Percentiles rank a stretch among this genome's conserved stretches.
Conservation (phyloP, 78 protist species). For the Emiliania huxleyi region DNA sequence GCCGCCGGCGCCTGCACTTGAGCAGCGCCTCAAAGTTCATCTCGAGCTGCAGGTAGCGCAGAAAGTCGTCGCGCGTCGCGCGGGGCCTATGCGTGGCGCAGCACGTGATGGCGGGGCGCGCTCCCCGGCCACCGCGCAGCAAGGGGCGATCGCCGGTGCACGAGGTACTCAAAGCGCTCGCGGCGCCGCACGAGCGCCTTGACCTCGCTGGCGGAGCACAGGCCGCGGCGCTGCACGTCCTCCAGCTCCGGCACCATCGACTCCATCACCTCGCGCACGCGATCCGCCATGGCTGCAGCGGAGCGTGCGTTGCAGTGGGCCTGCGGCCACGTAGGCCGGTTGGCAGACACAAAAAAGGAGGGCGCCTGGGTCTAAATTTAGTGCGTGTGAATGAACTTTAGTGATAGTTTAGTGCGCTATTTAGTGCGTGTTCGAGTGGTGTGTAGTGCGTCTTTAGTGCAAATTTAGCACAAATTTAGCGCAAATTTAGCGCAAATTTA, state of each 20-base stretch:
- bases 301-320: too few relatives aligned
- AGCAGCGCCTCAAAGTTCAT: conserved; percentile 33
- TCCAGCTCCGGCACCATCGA: conserved; percentile 58
- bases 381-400: too few relatives aligned
- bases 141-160: not conserved
- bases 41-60: conserved; percentile 25
- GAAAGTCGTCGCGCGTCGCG: not conserved
- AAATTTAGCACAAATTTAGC: too few relatives aligned
- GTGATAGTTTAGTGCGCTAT: too few relatives aligned
- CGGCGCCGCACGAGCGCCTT: conserved; percentile 3
- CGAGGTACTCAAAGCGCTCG: not conserved
- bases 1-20: conserved; percentile 1
- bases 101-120: not conserved
- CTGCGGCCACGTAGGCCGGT: too few relatives aligned
- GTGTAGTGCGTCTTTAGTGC: too few relatives aligned
- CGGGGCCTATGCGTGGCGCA: not conserved
- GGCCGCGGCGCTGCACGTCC: conserved; percentile 5
- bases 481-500: too few relatives aligned
- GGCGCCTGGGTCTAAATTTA: too few relatives aligned
- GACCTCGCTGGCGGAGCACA: conserved; percentile 25
- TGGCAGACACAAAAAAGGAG: too few relatives aligned
- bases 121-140: not conserved
- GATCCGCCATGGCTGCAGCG: conserved; percentile 51
- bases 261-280: conserved; percentile 52
- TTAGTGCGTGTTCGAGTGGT: too few relatives aligned